These are phyloP conservation scores for Ceratocystis alfenasii DNA, from an alignment of 2,329 filamentous ascomycete species.

Conservation along the genomic window DNA sequence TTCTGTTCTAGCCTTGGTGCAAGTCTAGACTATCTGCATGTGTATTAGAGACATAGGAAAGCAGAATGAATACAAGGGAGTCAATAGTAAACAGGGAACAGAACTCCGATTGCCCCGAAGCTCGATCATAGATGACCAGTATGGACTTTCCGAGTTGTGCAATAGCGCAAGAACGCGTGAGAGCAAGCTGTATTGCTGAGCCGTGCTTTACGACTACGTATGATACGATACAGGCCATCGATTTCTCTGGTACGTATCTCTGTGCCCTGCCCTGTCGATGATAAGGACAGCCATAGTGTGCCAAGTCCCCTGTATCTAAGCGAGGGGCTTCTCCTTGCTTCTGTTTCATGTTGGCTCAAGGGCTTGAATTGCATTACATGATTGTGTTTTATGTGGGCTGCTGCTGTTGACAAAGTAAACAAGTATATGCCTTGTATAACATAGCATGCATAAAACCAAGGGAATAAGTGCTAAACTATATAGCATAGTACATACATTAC, in stretches of 20 bases:
- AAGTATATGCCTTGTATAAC: not conserved
- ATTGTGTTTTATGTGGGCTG: not conserved
- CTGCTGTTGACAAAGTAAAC: not conserved
- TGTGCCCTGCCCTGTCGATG: too few species aligned
- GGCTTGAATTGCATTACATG: not conserved
- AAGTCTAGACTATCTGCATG: conserved; percentile 6
- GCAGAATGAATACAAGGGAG: not conserved
- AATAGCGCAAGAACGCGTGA: not conserved
- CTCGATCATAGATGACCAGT: not conserved
- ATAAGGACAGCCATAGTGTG: not conserved
- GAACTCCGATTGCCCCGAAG: not conserved
- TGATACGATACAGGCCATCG: too few species aligned
- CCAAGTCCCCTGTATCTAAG: not conserved
- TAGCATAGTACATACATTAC: not conserved
- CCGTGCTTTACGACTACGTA: too few species aligned
- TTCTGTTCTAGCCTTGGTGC: not conserved
- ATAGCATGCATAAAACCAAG: not conserved
- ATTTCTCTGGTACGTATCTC: too few species aligned
- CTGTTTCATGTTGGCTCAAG: not conserved
- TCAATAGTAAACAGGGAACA: not conserved
- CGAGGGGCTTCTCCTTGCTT: not conserved
- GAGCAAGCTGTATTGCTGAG: not conserved
- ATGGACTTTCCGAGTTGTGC: not conserved
- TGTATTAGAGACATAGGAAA: not conserved
- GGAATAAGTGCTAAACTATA: not conserved